These are phyloP conservation scores for Euphorbia peplus DNA, from an alignment of 345 rosid species.

Conservation along the genomic window DNA sequence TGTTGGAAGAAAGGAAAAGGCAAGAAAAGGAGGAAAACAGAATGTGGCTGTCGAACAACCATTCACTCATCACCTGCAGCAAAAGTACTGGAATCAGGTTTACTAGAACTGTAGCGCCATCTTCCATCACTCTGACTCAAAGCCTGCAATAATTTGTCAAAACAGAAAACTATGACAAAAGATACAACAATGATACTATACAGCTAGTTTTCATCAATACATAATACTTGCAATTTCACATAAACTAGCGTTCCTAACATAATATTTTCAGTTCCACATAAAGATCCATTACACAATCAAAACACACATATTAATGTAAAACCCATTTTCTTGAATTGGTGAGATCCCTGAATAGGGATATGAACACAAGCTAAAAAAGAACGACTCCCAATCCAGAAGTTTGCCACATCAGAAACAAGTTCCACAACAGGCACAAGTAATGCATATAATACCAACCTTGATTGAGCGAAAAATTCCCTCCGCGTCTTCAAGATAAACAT, in stretches of 20 bases:
- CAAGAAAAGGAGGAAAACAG: too few relatives aligned
- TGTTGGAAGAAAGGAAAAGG: neutral
- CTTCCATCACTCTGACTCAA: slow-evolving; percentile 94
- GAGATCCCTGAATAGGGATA: neutral
- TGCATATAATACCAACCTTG: slow-evolving; percentile 54
- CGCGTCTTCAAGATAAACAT: slow-evolving; percentile 67
- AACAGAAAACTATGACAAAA: slow-evolving; percentile 13
- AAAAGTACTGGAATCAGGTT: slow-evolving; percentile 75
- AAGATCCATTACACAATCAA: neutral
- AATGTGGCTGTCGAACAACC: neutral
- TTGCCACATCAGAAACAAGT: slow-evolving; percentile 18
- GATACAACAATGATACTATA: neutral
- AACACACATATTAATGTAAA: neutral
- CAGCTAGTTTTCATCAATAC: neutral
- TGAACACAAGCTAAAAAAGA: neutral
- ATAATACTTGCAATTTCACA: neutral
- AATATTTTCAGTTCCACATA: neutral
- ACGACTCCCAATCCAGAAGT: slow-evolving; percentile 8
- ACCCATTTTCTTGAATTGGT: neutral
- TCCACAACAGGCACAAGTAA: slow-evolving; percentile 15
- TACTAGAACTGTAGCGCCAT: slow-evolving; percentile 79
- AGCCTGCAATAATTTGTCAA: slow-evolving; percentile 49
- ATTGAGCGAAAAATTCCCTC: slow-evolving; percentile 72
- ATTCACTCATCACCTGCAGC: slow-evolving; percentile 71
- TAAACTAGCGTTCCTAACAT: neutral